Evolutionary conservation across 495 filamentous ascomycete genomes (phyloP).

Genomic region (Chaetomium cochliodes): DNA sequence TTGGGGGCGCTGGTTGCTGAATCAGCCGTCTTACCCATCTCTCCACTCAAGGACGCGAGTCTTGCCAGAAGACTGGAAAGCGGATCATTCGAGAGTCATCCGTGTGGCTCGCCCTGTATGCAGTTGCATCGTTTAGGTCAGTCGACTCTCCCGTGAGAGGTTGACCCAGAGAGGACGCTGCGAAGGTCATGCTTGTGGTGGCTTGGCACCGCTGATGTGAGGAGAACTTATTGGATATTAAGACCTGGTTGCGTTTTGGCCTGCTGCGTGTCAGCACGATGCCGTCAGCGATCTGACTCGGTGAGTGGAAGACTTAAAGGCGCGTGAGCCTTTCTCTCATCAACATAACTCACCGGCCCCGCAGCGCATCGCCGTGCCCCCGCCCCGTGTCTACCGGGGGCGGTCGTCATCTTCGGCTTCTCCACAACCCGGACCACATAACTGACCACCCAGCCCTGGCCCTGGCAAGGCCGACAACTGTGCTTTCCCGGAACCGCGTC

Average conservation of each 20-base stretch:
- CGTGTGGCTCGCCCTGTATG: background rate
- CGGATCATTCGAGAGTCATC: background rate
- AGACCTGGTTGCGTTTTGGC: background rate
- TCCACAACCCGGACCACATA: slow-evolving; percentile 1
- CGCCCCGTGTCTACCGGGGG: background rate
- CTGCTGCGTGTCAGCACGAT: slow-evolving; percentile 19
- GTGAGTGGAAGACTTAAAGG: background rate
- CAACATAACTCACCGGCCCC: background rate
- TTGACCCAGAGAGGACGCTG: background rate
- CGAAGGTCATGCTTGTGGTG: background rate
- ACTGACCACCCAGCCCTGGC: too few species aligned
- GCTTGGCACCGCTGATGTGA: slow-evolving; percentile 11
- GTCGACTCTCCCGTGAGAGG: slow-evolving; percentile 2
- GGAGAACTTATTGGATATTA: slow-evolving; percentile 9
- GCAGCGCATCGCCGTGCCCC: background rate
- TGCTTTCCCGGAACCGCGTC: too few species aligned
- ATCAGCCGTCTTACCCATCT: slow-evolving; percentile 22
- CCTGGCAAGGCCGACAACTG: too few species aligned
- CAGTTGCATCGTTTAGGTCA: background rate
- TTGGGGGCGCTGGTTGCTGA: slow-evolving; percentile 21
- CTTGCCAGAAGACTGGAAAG: background rate
- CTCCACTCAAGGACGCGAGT: background rate
- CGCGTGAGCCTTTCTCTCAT: background rate
- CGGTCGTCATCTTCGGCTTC: background rate
- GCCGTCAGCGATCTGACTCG: background rate